Base-by-base conservation (phyloP, 495 filamentous ascomycete genomes). In the Aspergillus baeticus region DNA sequence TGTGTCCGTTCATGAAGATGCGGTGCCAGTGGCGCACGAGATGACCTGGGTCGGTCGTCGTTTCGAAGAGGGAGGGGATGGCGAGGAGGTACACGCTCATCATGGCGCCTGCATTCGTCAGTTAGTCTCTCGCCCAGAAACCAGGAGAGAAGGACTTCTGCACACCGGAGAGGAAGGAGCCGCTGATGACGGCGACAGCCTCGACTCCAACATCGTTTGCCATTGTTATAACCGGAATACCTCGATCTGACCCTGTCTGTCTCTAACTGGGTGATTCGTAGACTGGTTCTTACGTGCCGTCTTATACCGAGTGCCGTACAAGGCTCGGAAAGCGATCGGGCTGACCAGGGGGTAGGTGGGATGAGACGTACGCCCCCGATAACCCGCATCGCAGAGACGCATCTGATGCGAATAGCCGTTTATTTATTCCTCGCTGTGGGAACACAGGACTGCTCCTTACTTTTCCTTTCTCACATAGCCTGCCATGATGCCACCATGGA, bases 251-350 rank as follows among this genome's bases (percentile, higher is more conserved):
- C n/a, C n/a, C n/a, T n/a, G n/a, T n/a, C n/a, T n/a, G n/a, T n/a
- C n/a, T n/a, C n/a, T n/a, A n/a, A n/a, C n/a, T n/a, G n/a, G n/a
- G n/a, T n/a, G n/a, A n/a, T n/a, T n/a, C n/a, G n/a, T n/a, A n/a
- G n/a, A n/a, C 15, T 42, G n/a, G 3, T 42, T 38, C 11, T 14
- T 14, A n/a, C n/a, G n/a, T n/a, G n/a, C 17, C 20, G 41, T 44
- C 41, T 44, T 44, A 44, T 44, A 44, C 41, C 41, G 41, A 44
- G 1, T 6, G 2, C 41, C 26, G 13, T 4, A 26, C 14, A 22
- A n/a, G 20, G 22, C 41, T 44, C 41, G 41, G 41, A 7, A 23
- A 44, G 41, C 41, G 41, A 44, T 44, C 41, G 41, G 41, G n/a
- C n/a, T n/a, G n/a, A n/a, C n/a, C n/a, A n/a, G n/a, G n/a, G n/a